Evolutionary conservation across 2,329 filamentous ascomycete species (phyloP), one percentile per base, ranked within the genome.

Genomic region (Helotiales sp.): DNA sequence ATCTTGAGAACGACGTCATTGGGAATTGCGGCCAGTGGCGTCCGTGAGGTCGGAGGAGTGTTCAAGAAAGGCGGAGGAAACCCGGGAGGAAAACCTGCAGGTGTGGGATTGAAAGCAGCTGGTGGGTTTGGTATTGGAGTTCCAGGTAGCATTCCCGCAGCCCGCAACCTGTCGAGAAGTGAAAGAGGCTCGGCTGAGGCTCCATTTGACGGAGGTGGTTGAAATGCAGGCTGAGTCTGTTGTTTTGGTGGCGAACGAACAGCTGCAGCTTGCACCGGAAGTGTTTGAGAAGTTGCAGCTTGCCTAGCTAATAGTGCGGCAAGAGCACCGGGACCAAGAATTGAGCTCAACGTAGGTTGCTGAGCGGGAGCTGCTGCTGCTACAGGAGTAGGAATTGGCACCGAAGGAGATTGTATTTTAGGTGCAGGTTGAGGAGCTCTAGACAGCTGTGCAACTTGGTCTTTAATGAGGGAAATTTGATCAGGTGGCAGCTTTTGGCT

Each of bases 381-480:
- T 69, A 73, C 69, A 68, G 73, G 74, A 66, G 72, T 73, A 63
- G 70, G 75, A 62, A 65, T 64, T 66, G 68, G 73, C 55, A 65
- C 71, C 67, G 77, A 76, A 61, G 77, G 78, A 75, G 78, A 74
- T 74, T 78, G 75, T 30, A 75, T 71, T 45, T 75, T 73, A 68
- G 77, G 73, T 32, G 75, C 71, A 57, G 77, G 72, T 62, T 77
- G 73, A 66, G 76, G 68, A 64, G 76, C 72, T 64, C 76, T 71
- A 70, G 76, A 75, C 79, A 97, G 86, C 79, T 89, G 88, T 79
- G 91, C 89, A 79, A 97, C 89, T 86, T 96, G 93, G 78, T 91
- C 89, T 80, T 91, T 92, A 80, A 97, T 91, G 78, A 91, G 87
- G 80, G 91, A 89, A 77, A 97, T 86, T 82, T 97, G 92, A 76